Evolutionary conservation across 768 basidiomycete genomes (phyloP).

Genomic region (Aureoboletus auriporus): DNA sequence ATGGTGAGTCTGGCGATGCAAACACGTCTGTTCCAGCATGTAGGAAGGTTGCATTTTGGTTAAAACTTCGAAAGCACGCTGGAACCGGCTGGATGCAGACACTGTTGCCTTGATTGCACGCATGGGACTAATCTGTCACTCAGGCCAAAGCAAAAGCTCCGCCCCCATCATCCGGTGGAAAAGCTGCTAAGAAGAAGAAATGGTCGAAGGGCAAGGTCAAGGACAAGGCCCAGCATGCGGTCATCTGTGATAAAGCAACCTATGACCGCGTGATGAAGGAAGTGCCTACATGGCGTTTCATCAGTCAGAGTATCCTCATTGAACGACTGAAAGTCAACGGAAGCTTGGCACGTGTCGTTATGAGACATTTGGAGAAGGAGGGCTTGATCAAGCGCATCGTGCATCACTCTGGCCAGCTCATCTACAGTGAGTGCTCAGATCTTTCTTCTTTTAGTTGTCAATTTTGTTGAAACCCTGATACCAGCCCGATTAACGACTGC

Average conservation of each 20-base stretch:
- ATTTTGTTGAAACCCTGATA: slow-evolving; percentile 5
- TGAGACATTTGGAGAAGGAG: slow-evolving; percentile 90
- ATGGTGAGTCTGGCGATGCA: slow-evolving; percentile 26
- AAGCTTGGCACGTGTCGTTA: slow-evolving; percentile 86
- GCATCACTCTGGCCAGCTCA: slow-evolving; percentile 89
- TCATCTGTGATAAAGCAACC: slow-evolving; percentile 89
- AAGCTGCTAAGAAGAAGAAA: slow-evolving; percentile 99
- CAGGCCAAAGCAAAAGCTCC: slow-evolving; percentile 80
- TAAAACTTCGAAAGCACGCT: slow-evolving; percentile 10
- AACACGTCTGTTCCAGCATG: background rate
- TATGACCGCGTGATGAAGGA: slow-evolving; percentile 97
- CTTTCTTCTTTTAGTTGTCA: background rate
- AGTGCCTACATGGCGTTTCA: slow-evolving; percentile 98
- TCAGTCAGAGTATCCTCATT: slow-evolving; percentile 96
- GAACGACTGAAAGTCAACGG: slow-evolving; percentile 98
- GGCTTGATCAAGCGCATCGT: slow-evolving; percentile 94
- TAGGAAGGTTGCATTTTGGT: background rate
- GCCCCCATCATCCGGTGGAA: slow-evolving; percentile 65
- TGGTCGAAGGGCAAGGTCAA: slow-evolving; percentile 99
- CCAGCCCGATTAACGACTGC: slow-evolving; percentile 43
- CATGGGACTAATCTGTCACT: slow-evolving; percentile 17
- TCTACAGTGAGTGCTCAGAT: slow-evolving; percentile 76
- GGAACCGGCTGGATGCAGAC: slow-evolving; percentile 30
- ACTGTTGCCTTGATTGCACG: slow-evolving; percentile 14
- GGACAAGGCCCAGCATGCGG: slow-evolving; percentile 98